Evolutionary conservation across 2,329 filamentous ascomycete species (phyloP), one percentile per base, ranked within the genome.

Genomic region (Sordariomycetes sp.): DNA sequence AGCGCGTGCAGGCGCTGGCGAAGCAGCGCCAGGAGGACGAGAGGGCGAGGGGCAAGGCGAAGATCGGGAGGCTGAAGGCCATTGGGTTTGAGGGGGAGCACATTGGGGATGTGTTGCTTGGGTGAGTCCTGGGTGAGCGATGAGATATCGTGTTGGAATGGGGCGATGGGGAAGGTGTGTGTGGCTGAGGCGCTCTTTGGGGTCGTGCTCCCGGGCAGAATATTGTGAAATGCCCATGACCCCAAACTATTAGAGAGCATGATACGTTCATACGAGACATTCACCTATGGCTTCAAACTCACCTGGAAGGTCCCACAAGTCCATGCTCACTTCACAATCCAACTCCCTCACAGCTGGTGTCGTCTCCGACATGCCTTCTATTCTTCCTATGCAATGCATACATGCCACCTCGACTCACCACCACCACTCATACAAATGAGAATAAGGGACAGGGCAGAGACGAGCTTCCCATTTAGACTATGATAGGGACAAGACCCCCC

Each of bases 71-170:
- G 73, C 75, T 95, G 60, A 82, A 85, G 20, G 84, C 82, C 48
- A 78, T 94, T 53, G 93, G 93, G 1, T 97, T 97, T 66, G 92
- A 96, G 72, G 88, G 88, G 32, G 91, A 96, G 75, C 88, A 87
- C 63, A 77, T 85, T 60, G 89, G 87, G 18, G 90, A 94, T 46
- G 79, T 87, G 28, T 71, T 93, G 37, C 78, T 89, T 64, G 22
- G 10, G 20, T 52, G 25, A 51, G 28, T n/a, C 40, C 7, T 24
- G 11, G 46, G 28, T 20, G 18, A 37, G 40, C 6, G 37, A 54
- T 43, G 58, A 55, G 22, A 20, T 12, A 37, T 16, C 3, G 5
- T 34, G 16, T 22, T 22, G 18, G 28, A n/a, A 40, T 22, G 22
- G 55, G 51, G 11, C 20, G 34, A 22, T n/a, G 3, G n/a, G 50